These are phyloP conservation scores for Sphagnurus paluster DNA, from an alignment of 1,284 basidiomycete genomes.

Conservation along the genomic window DNA sequence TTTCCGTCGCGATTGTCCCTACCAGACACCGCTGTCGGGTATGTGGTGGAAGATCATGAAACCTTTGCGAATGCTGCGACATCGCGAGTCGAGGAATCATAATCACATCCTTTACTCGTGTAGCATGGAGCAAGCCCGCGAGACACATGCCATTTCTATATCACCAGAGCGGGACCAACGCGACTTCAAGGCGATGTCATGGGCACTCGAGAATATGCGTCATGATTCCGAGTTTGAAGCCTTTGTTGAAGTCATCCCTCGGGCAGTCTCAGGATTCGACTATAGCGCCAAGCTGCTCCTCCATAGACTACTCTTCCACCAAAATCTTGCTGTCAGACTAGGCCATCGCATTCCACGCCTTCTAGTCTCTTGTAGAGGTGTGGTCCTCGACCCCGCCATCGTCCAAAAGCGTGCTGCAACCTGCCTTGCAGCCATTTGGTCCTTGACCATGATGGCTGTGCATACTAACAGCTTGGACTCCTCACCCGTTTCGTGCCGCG, in stretches of 20 bases:
- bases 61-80: slow-evolving; percentile 25
- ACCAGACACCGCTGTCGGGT: slow-evolving; percentile 36
- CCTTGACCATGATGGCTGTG: slow-evolving; percentile 37
- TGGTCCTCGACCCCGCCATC: slow-evolving; percentile 21
- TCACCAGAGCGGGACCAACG: slow-evolving; percentile 30
- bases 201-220: slow-evolving; percentile 28
- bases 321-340: slow-evolving; percentile 28
- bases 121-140: slow-evolving; percentile 28
- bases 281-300: slow-evolving; percentile 38
- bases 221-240: slow-evolving; percentile 35
- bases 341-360: slow-evolving; percentile 34
- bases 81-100: slow-evolving; percentile 21
- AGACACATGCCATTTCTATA: slow-evolving; percentile 29
- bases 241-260: slow-evolving; percentile 36
- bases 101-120: slow-evolving; percentile 14
- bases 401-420: slow-evolving; percentile 31
- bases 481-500: slow-evolving; percentile 16
- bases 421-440: slow-evolving; percentile 38
- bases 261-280: slow-evolving; percentile 33
- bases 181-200: slow-evolving; percentile 28
- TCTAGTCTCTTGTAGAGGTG: slow-evolving; percentile 29
- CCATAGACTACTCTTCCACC: slow-evolving; percentile 29
- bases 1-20: slow-evolving; percentile 35
- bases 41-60: slow-evolving; percentile 33
- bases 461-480: slow-evolving; percentile 20